Evolutionary conservation across 108 stramenopile genomes (phyloP).

Genomic region (Aurantiochytrium sp.): DNA sequence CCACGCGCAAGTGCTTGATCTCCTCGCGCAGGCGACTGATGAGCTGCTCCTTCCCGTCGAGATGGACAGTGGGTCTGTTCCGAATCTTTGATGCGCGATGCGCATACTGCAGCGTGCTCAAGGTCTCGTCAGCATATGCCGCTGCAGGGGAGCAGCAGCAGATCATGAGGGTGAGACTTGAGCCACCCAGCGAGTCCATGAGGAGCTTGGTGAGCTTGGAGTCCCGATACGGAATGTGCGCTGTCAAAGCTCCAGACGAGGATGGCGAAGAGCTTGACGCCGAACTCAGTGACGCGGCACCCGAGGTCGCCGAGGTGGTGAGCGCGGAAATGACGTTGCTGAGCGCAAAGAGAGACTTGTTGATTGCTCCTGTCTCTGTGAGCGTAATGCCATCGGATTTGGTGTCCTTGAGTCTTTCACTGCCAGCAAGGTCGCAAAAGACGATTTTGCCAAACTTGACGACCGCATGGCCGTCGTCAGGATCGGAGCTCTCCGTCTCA

Average conservation of each 20-base stretch:
- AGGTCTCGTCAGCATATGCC: slow-evolving; percentile 38
- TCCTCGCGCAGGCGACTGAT: slow-evolving; percentile 32
- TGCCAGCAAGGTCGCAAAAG: slow-evolving; percentile 42
- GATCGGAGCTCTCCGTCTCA: slow-evolving; percentile 15
- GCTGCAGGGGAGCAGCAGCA: slow-evolving; percentile 43
- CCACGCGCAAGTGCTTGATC: slow-evolving; percentile 22
- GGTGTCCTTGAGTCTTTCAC: slow-evolving; percentile 37
- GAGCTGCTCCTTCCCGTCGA: slow-evolving; percentile 36
- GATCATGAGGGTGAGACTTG: slow-evolving; percentile 40
- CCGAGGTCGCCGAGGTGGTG: not conserved
- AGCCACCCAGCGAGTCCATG: slow-evolving; percentile 45
- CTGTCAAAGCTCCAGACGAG: not conserved
- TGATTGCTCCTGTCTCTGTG: slow-evolving; percentile 21
- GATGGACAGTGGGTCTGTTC: slow-evolving; percentile 32
- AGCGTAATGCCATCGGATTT: slow-evolving; percentile 16
- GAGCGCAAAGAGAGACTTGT: slow-evolving; percentile 24
- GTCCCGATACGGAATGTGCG: slow-evolving; percentile 39
- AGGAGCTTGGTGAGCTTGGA: slow-evolving; percentile 49
- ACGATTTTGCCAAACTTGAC: slow-evolving; percentile 26
- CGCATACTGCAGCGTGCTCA: slow-evolving; percentile 46
- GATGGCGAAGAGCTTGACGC: not conserved
- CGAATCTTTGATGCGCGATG: slow-evolving; percentile 37
- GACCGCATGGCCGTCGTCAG: slow-evolving; percentile 34
- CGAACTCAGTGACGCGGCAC: too few species aligned
- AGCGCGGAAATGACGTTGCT: slow-evolving; percentile 17